phyloP scores from a whole-genome alignment of 2,329 filamentous ascomycete genomes.

The Triangularia setosa region DNA sequence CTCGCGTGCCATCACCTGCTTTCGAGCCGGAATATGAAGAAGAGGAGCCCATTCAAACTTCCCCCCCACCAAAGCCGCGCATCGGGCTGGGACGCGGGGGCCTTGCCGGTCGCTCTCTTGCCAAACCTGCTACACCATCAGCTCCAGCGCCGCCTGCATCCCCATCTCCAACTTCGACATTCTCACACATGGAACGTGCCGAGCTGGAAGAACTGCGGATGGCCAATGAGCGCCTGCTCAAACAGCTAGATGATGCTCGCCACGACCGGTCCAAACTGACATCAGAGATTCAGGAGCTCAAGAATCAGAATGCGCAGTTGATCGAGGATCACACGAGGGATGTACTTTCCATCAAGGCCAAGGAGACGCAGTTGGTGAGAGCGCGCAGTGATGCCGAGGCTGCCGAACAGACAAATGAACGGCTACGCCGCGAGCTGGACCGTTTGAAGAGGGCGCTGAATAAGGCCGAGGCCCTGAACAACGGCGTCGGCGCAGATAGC shows the following conservation, averaged over 20 bases:
- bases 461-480: constrained; percentile 52
- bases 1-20: constrained; percentile 44
- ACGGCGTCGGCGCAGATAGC: constrained; percentile 27
- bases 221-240: constrained; percentile 73
- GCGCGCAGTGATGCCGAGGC: constrained; percentile 86
- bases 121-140: constrained; percentile 62
- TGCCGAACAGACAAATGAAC: constrained; percentile 80
- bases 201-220: constrained; percentile 85
- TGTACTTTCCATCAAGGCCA: constrained; percentile 93
- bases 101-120: constrained; percentile 78
- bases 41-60: constrained; percentile 45
- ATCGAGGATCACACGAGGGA: constrained; percentile 97
- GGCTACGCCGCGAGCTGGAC: constrained; percentile 83
- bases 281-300: constrained; percentile 88
- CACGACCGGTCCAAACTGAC: constrained; percentile 76
- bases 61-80: constrained; percentile 57
- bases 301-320: constrained; percentile 92
- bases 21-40: constrained; percentile 44
- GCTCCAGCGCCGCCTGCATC: constrained; percentile 49
- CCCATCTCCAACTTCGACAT: constrained; percentile 58
- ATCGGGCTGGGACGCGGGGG: constrained; percentile 72
- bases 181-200: constrained; percentile 79
- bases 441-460: constrained; percentile 83
- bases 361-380: constrained; percentile 93
- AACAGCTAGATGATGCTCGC: constrained; percentile 74